Percentiles rank a stretch among this genome's conserved stretches.
These are phyloP conservation scores for Tricholoma sp. DNA, from an alignment of 768 basidiomycete species.

Conservation along the genomic window DNA sequence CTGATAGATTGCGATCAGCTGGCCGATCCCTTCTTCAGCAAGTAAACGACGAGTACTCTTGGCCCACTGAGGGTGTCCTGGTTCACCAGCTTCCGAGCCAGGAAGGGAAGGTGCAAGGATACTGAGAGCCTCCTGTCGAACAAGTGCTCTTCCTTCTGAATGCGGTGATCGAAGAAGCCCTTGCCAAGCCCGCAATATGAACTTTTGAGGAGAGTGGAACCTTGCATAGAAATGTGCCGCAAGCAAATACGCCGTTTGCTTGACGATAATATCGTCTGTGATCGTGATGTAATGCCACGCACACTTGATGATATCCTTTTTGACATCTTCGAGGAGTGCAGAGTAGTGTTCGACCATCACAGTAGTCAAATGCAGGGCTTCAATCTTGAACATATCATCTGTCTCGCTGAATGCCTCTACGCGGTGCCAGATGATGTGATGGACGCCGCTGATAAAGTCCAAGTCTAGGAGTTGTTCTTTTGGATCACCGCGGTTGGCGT, in stretches of 20 bases:
- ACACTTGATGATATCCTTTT: conserved; percentile 91
- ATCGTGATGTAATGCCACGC: conserved; percentile 82
- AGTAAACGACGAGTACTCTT: conserved; percentile 79
- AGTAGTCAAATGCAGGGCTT: conserved; percentile 85
- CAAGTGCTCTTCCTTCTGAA: conserved; percentile 67
- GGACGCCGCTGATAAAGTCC: conserved; percentile 65
- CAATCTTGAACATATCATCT: conserved; percentile 87
- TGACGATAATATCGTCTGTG: conserved; percentile 85
- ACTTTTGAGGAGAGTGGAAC: conserved; percentile 86
- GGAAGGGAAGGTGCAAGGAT: conserved; percentile 82
- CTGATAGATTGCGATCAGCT: conserved; percentile 78
- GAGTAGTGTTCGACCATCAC: conserved; percentile 83
- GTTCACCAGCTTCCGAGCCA: conserved; percentile 49
- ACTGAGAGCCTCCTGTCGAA: conserved; percentile 80
- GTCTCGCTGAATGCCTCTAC: conserved; percentile 50
- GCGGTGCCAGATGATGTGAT: conserved; percentile 78
- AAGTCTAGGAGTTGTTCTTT: conserved; percentile 63
- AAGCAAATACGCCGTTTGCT: conserved; percentile 87
- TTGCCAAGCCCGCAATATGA: conserved; percentile 86
- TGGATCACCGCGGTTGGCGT: conserved; percentile 51
- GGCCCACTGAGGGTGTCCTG: conserved; percentile 77
- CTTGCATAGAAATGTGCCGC: conserved; percentile 89
- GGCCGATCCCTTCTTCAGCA: conserved; percentile 80
- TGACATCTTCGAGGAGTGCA: conserved; percentile 70
- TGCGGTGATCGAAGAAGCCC: conserved; percentile 77